Conservation (phyloP, 1,284 basidiomycete genomes). For the Thelephora terrestris region DNA sequence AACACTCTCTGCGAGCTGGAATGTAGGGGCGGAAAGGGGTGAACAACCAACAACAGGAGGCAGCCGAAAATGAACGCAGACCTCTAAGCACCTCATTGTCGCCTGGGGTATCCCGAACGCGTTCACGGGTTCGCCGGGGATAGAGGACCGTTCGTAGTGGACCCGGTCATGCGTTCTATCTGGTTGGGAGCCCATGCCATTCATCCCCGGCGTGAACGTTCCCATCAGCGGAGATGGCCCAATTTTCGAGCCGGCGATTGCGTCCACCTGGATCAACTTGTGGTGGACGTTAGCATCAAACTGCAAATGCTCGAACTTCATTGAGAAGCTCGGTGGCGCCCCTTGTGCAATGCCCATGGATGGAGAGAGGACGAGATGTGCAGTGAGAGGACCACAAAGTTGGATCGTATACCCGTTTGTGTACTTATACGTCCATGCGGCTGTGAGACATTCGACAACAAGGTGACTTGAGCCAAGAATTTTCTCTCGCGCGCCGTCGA, state of each 20-base stretch:
- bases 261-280: slow-evolving; percentile 54
- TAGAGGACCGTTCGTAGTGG: slow-evolving; percentile 46
- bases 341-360: slow-evolving; percentile 10
- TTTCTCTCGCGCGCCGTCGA: slow-evolving; percentile 65
- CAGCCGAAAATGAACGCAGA: slow-evolving; percentile 19
- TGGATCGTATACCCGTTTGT: slow-evolving; percentile 65
- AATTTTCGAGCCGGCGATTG: slow-evolving; percentile 38
- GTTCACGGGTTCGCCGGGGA: slow-evolving; percentile 72
- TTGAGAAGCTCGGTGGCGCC: slow-evolving; percentile 14
- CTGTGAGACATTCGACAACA: slow-evolving; percentile 55
- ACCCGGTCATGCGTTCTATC: slow-evolving; percentile 47
- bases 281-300: slow-evolving; percentile 63
- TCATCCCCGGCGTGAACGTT: slow-evolving; percentile 29
- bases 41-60: slow-evolving; percentile 2
- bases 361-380: slow-evolving; percentile 39
- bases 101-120: slow-evolving; percentile 78
- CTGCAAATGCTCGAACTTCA: slow-evolving; percentile 58
- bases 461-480: slow-evolving; percentile 35
- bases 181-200: slow-evolving; percentile 28
- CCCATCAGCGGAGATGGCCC: slow-evolving; percentile 31
- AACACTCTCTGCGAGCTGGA: slow-evolving; percentile 65
- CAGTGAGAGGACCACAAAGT: slow-evolving; percentile 58
- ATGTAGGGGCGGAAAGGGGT: slow-evolving; percentile 1
- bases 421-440: slow-evolving; percentile 70
- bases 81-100: slow-evolving; percentile 77